Conservation (phyloP, 2,329 filamentous ascomycete genomes). For the Dothideomycetes sp. region DNA sequence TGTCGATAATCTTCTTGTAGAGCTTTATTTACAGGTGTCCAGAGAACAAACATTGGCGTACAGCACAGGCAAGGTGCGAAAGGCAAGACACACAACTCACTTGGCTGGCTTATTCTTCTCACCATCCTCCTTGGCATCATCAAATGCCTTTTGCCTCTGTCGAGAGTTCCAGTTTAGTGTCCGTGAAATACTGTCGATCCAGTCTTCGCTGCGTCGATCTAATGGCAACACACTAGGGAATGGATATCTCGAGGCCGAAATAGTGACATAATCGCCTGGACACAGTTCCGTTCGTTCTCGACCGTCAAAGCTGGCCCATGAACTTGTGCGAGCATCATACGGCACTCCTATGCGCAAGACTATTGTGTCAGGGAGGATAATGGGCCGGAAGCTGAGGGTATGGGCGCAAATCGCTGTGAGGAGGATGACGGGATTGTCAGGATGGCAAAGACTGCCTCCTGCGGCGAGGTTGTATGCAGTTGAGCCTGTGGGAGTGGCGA, state of each 20-base stretch:
- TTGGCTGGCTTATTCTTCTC: background rate
- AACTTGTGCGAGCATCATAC: slow-evolving; percentile 77
- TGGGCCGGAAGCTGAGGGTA: slow-evolving; percentile 89
- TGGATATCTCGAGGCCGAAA: slow-evolving; percentile 68
- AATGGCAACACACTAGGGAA: slow-evolving; percentile 63
- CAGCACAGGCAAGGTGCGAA: too few relatives aligned
- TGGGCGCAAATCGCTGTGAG: slow-evolving; percentile 92
- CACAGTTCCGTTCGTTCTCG: slow-evolving; percentile 58
- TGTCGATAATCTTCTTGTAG: too few relatives aligned
- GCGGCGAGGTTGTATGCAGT: slow-evolving; percentile 94
- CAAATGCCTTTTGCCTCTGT: slow-evolving; percentile 60
- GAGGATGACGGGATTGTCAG: slow-evolving; percentile 91
- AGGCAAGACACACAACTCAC: background rate
- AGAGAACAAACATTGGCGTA: too few relatives aligned
- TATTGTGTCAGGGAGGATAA: slow-evolving; percentile 92
- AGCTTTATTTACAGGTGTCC: too few relatives aligned
- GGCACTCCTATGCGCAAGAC: slow-evolving; percentile 90
- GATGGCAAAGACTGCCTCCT: slow-evolving; percentile 89
- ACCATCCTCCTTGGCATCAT: slow-evolving; percentile 17
- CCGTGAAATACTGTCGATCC: slow-evolving; percentile 69
- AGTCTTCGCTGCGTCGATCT: slow-evolving; percentile 51
- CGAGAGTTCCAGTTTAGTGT: slow-evolving; percentile 75
- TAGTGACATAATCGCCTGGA: slow-evolving; percentile 75
- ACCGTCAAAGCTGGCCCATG: slow-evolving; percentile 97
- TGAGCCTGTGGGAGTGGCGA: slow-evolving; percentile 87